Evolutionary conservation across 345 rosid genomes (phyloP).

Genomic region (Rhodomyrtus tomentosa): DNA sequence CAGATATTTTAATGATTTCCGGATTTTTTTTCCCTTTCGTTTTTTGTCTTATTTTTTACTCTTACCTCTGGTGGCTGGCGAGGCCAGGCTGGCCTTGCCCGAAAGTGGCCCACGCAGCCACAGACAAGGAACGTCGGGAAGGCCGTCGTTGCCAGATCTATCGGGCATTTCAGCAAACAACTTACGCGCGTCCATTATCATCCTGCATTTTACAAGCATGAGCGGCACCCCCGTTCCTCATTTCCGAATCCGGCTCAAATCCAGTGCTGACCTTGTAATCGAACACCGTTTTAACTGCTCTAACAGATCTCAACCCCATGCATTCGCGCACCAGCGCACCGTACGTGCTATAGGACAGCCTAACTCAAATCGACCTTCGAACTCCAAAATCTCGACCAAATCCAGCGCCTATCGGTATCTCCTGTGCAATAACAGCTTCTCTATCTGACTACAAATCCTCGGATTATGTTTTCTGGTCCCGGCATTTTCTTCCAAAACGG

Average conservation of each 20-base stretch:
- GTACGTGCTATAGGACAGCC: conserved; percentile 41
- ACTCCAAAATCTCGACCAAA: conserved; percentile 65
- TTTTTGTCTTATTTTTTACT: no score
- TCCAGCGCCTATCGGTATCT: conserved; percentile 62
- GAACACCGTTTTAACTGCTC: conserved; percentile 60
- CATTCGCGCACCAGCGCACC: conserved; percentile 72
- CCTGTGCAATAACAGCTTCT: conserved; percentile 46
- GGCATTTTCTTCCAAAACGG: conserved; percentile 2
- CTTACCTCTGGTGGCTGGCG: no score
- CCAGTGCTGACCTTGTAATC: conserved; percentile 37
- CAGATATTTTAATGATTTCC: no score
- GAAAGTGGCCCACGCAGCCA: no score
- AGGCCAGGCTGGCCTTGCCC: no score
- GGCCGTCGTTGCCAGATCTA: neutral
- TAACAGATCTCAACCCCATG: conserved; percentile 51
- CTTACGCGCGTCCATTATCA: conserved; percentile 57
- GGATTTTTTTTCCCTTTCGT: no score
- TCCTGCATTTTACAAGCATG: conserved; percentile 66
- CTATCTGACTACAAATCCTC: conserved; percentile 62
- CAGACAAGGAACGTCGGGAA: no score
- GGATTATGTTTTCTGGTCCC: conserved; percentile 26
- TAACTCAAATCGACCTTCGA: conserved; percentile 33
- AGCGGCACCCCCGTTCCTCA: conserved; percentile 56
- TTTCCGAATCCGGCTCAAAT: conserved; percentile 44
- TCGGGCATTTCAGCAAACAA: conserved; percentile 72